phyloP scores from a whole-genome alignment of 441 rosid genomes.

The Populus hybrid region DNA sequence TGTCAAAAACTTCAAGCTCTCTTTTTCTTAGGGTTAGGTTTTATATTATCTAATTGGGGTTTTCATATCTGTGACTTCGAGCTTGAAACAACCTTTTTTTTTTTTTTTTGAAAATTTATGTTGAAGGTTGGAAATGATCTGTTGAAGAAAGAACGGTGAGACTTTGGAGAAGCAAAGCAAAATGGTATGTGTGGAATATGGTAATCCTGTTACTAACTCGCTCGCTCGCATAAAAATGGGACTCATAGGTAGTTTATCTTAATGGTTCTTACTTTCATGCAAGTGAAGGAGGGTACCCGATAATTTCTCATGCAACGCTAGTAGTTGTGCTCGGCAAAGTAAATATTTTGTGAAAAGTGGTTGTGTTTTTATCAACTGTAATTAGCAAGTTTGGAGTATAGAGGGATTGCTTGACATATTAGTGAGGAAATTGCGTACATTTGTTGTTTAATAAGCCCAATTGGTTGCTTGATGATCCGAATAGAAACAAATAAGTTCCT shows the following conservation, averaged over 20 bases:
- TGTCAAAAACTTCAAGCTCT: background rate
- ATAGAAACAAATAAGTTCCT: background rate
- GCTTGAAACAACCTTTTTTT: background rate
- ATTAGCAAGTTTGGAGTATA: background rate
- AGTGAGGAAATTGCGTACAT: background rate
- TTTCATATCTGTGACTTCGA: background rate
- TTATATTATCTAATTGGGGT: background rate
- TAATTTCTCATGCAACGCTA: background rate
- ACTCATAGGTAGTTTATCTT: background rate
- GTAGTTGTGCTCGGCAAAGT: background rate
- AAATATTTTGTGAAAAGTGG: background rate
- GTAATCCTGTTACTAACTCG: background rate
- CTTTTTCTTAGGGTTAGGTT: conserved; percentile 14
- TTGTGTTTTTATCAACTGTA: background rate
- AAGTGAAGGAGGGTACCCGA: background rate
- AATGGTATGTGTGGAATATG: conserved; percentile 21
- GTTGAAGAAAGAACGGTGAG: background rate
- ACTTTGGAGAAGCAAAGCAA: conserved; percentile 16
- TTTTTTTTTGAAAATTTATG: background rate
- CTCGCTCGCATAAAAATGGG: background rate
- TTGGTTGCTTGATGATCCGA: background rate
- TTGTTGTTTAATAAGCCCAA: background rate
- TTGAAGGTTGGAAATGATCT: background rate
- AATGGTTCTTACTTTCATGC: background rate
- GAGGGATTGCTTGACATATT: background rate